Conservation (phyloP, 164 flowering plant genomes). For the Macadamia tetraphylla region DNA sequence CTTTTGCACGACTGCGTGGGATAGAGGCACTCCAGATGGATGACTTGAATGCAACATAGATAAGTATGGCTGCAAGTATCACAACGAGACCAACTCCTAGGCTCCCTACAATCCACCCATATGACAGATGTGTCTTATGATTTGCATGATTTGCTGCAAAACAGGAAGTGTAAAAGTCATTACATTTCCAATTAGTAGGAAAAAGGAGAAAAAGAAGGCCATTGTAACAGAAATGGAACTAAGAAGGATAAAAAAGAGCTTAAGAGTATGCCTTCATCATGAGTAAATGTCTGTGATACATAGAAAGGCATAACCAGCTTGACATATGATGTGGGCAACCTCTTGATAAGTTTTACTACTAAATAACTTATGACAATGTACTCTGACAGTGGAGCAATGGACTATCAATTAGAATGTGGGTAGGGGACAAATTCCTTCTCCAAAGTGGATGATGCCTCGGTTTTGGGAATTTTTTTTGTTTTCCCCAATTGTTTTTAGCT, state of each 20-base stretch:
- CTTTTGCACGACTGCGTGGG: constrained; percentile 35
- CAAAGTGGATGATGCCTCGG: too few relatives aligned
- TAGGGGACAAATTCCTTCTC: too few relatives aligned
- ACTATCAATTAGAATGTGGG: too few relatives aligned
- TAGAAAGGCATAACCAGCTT: too few relatives aligned
- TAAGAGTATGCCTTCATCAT: neutral
- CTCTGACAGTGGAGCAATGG: too few relatives aligned
- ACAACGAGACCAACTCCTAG: constrained; percentile 48
- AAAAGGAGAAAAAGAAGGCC: too few relatives aligned
- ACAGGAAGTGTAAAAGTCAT: constrained; percentile 13
- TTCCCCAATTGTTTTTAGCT: too few relatives aligned
- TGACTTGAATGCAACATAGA: constrained; percentile 47
- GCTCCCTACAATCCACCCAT: constrained; percentile 79
- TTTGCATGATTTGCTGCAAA: constrained; percentile 43
- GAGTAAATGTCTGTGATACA: neutral
- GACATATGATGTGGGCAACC: too few relatives aligned
- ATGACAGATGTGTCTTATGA: constrained; percentile 52
- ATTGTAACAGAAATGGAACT: neutral
- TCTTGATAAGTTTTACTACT: too few relatives aligned
- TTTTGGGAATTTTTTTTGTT: too few relatives aligned
- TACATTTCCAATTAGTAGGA: neutral
- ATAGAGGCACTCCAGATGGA: constrained; percentile 33
- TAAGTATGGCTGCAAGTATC: constrained; percentile 32
- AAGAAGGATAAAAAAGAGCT: neutral
- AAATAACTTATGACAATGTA: too few relatives aligned